phyloP scores from a whole-genome alignment of 208 protist genomes.

The Trypanosoma boissoni region DNA sequence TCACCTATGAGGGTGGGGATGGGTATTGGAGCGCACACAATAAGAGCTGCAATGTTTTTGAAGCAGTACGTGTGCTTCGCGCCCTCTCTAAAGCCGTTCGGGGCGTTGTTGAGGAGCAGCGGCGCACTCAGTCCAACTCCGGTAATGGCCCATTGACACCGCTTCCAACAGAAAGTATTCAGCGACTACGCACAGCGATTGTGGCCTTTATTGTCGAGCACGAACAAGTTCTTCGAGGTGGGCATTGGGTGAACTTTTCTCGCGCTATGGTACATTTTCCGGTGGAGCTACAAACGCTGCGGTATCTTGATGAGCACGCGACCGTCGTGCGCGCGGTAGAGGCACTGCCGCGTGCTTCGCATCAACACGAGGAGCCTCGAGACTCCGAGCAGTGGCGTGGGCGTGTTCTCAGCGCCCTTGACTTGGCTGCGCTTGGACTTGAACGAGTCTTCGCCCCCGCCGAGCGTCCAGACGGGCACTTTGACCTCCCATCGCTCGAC shows the following conservation, averaged over 20 bases:
- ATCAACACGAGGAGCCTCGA: too few species aligned
- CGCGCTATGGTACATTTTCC: conserved; percentile 81
- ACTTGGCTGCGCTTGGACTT: conserved; percentile 30
- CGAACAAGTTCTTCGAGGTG: conserved; percentile 58
- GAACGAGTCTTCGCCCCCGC: conserved; percentile 23
- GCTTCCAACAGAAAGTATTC: conserved; percentile 54
- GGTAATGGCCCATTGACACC: neutral
- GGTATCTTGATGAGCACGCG: conserved; percentile 9
- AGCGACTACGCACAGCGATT: conserved; percentile 55
- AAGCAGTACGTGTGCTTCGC: conserved; percentile 76
- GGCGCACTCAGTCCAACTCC: neutral
- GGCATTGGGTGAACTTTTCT: conserved; percentile 78
- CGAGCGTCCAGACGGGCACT: conserved; percentile 11
- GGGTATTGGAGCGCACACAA: conserved; percentile 12
- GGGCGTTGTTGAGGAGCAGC: conserved; percentile 38
- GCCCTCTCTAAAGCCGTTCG: conserved; percentile 74
- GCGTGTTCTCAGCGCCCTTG: conserved; percentile 10
- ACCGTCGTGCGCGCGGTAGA: conserved; percentile 21
- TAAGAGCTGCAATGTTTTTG: conserved; percentile 56
- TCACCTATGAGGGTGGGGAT: conserved; percentile 15
- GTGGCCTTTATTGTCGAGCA: conserved; percentile 69
- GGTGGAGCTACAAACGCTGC: conserved; percentile 30
- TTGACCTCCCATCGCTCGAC: conserved; percentile 28
- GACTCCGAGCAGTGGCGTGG: too few species aligned
- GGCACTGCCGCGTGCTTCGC: conserved; percentile 4